Evolutionary conservation across 192 early-diverging fungal species (phyloP), one percentile per base, ranked within the genome.

Genomic region (Irineochytrium annulatum): DNA sequence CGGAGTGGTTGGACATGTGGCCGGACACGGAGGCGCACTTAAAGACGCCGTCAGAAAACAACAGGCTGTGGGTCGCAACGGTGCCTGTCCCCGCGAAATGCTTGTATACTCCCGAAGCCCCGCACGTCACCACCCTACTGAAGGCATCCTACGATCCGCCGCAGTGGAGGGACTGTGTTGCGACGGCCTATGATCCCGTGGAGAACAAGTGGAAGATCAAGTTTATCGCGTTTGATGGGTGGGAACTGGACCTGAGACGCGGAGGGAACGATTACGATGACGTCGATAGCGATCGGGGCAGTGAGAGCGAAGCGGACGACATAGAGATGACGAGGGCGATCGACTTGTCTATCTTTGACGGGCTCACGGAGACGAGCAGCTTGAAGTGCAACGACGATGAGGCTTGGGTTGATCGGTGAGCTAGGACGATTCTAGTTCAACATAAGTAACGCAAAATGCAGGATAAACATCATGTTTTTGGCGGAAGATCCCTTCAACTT

Each of bases 401-500:
- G 35, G 57, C 62, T n/a, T 80, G 78, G 78, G 52, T 78, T 16
- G 60, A 80, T 65, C 54, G 78, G 78, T 80, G 54, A 16, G 48
- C 20, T 37, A 26, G 43, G n/a, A n/a, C n/a, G n/a, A n/a, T n/a
- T n/a, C n/a, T n/a, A n/a, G n/a, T n/a, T n/a, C n/a, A n/a, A n/a
- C n/a, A n/a, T n/a, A n/a, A n/a, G n/a, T n/a, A n/a, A n/a, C n/a
- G n/a, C n/a, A n/a, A n/a, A n/a, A n/a, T 24, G 17, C 59, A 76
- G 80, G 13, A 64, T 80, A 26, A 70, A 77, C 31, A 14, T 82
- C 19, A 52, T 81, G 49, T 82, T 82, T 55, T 59, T 82, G 0
- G 74, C 76, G 5, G 81, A 83, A 60, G 77, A 81, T 70, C 77
- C 81, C 11, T 64, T 65, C 43, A 45, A 34, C 2, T 74, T 83